Evolutionary conservation across 352 stramenopile genomes (phyloP).

Genomic region (Phytophthora sp.): DNA sequence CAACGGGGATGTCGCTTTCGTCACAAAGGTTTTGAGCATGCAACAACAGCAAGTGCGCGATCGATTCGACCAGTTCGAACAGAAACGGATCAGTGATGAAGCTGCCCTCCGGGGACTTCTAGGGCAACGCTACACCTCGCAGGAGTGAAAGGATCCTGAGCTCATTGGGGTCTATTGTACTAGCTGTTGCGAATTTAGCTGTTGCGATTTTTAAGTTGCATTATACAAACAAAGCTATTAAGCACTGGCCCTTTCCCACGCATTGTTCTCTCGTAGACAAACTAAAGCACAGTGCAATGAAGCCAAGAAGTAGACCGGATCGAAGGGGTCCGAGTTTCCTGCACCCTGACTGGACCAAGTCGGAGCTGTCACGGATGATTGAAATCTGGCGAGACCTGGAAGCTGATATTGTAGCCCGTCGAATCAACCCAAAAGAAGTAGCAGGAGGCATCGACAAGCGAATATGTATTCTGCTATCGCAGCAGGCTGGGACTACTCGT

Average conservation of each 20-base stretch:
- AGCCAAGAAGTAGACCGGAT: neutral
- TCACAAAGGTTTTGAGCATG: constrained; percentile 22
- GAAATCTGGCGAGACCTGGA: constrained; percentile 15
- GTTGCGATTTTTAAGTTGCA: too few species aligned
- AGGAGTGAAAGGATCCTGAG: neutral
- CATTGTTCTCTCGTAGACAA: too few species aligned
- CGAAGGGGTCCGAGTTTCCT: constrained; percentile 4
- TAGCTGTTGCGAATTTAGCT: too few species aligned
- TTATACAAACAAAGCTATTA: too few species aligned
- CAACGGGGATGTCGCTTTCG: constrained; percentile 21
- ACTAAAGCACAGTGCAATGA: neutral
- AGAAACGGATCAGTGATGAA: constrained; percentile 14
- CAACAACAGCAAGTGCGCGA: constrained; percentile 23
- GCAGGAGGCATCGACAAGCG: constrained; percentile 5
- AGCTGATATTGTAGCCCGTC: neutral
- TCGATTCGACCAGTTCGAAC: constrained; percentile 25
- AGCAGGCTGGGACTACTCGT: neutral
- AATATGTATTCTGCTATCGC: constrained; percentile 1
- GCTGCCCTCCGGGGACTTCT: constrained; percentile 13
- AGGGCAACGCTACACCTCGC: neutral
- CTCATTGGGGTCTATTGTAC: too few species aligned
- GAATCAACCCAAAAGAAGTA: neutral
- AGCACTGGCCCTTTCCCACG: too few species aligned
- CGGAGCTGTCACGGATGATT: constrained; percentile 11
- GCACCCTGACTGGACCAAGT: constrained; percentile 17